These are phyloP conservation scores for Penicillium ucsense DNA, from an alignment of 495 filamentous ascomycete species.

Conservation along the genomic window DNA sequence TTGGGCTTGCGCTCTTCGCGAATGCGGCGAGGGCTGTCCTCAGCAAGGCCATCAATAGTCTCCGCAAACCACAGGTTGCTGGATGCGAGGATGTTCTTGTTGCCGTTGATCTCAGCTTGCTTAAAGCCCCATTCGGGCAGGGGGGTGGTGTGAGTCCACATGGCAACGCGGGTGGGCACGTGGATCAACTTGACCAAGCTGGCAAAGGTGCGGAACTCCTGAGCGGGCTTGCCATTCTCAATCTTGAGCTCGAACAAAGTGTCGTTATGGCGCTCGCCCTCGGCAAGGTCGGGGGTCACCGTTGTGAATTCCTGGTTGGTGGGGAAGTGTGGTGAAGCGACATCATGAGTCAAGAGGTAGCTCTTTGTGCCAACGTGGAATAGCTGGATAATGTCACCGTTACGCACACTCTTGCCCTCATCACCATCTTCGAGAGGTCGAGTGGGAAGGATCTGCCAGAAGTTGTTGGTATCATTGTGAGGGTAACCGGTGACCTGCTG, in stretches of 20 bases:
- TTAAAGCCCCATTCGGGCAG: conserved; percentile 95
- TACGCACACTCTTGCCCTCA: conserved; percentile 56
- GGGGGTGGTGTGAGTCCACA: conserved; percentile 95
- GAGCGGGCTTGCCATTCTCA: conserved; percentile 71
- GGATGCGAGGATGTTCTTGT: conserved; percentile 84
- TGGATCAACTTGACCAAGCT: conserved; percentile 94
- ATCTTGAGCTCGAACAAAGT: conserved; percentile 90
- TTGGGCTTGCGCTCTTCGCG: conserved; percentile 71
- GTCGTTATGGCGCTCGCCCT: conserved; percentile 74
- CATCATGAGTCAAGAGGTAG: conserved; percentile 89
- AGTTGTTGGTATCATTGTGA: conserved; percentile 96
- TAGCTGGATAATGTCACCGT: conserved; percentile 81
- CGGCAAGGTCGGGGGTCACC: conserved; percentile 58
- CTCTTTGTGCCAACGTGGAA: conserved; percentile 80
- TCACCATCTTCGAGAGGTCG: conserved; percentile 40
- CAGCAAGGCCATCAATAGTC: conserved; percentile 69
- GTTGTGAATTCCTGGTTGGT: conserved; percentile 99
- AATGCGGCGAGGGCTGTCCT: conserved; percentile 55
- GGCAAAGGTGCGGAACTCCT: conserved; percentile 80
- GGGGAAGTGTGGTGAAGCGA: conserved; percentile 93
- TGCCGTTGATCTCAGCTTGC: conserved; percentile 98
- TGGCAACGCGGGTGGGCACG: conserved; percentile 84
- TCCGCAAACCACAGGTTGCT: conserved; percentile 95
- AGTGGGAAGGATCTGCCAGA: conserved; percentile 85
- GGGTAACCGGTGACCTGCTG: conserved; percentile 98